Conservation (phyloP, 1,139 yeast species). For the Hemisphaericaspora subhashii region DNA sequence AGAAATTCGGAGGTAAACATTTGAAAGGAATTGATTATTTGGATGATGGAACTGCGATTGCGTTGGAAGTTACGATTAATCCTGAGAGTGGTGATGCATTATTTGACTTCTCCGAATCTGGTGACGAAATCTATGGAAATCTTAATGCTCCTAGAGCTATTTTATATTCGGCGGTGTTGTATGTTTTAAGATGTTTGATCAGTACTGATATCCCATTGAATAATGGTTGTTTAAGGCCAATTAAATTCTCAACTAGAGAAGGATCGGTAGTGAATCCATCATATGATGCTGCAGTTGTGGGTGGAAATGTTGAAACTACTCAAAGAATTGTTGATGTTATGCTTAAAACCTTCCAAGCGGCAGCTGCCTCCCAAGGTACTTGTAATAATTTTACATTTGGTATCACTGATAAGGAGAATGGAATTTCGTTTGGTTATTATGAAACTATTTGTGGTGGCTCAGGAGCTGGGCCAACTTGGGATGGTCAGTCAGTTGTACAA, state of each 20-base stretch:
- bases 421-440: conserved; percentile 46
- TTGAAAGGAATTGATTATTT: conserved; percentile 40
- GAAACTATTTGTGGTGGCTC: conserved; percentile 53
- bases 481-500: conserved; percentile 49
- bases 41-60: conserved; percentile 47
- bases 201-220: conserved; percentile 80
- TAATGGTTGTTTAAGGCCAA: conserved; percentile 79
- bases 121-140: conserved; percentile 46
- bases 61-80: conserved; percentile 35
- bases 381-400: conserved; percentile 54
- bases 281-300: conserved; percentile 81
- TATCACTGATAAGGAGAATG: conserved; percentile 34
- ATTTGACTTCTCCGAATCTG: conserved; percentile 43
- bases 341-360: conserved; percentile 71
- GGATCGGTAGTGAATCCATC: conserved; percentile 72
- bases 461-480: conserved; percentile 52
- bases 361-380: conserved; percentile 58
- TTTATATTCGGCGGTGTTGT: conserved; percentile 76
- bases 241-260: conserved; percentile 62
- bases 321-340: conserved; percentile 82
- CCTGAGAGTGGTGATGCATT: conserved; percentile 36
- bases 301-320: conserved; percentile 86
- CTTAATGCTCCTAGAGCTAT: conserved; percentile 60
- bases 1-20: conserved; percentile 35
- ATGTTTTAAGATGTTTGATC: conserved; percentile 73